Conservation (phyloP, 192 early-diverging fungal species). For the Coemansia reversa region DNA sequence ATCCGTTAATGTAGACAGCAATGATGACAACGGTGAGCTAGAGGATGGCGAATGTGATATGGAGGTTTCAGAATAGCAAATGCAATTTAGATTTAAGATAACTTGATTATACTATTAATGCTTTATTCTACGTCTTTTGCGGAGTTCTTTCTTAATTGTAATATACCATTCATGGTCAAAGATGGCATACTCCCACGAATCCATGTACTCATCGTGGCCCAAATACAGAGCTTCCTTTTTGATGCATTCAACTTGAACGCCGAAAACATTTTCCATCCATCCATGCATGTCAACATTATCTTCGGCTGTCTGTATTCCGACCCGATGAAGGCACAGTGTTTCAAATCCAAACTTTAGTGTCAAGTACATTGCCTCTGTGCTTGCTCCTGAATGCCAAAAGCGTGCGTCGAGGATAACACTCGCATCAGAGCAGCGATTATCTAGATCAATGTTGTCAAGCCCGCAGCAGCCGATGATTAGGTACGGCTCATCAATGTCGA, state of each 20-base stretch:
- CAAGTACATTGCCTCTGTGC: constrained; percentile 39
- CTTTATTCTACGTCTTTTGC: not conserved
- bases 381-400: constrained; percentile 41
- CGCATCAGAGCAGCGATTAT: constrained; percentile 25
- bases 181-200: constrained; percentile 47
- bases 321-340: constrained; percentile 32
- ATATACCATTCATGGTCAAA: constrained; percentile 41
- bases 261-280: constrained; percentile 43
- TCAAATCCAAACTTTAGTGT: constrained; percentile 45
- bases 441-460: constrained; percentile 25
- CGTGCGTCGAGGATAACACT: constrained; percentile 46
- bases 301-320: constrained; percentile 34
- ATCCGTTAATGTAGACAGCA: too few species aligned
- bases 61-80: constrained; percentile 35
- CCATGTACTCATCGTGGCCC: constrained; percentile 25
- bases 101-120: not conserved
- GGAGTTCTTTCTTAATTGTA: constrained; percentile 18
- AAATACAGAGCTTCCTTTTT: constrained; percentile 39
- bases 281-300: constrained; percentile 45
- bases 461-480: constrained; percentile 45
- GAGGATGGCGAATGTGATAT: constrained; percentile 55
- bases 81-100: not conserved
- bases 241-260: constrained; percentile 33
- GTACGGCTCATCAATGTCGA: constrained; percentile 40
- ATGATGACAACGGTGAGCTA: constrained; percentile 12